Base-by-base conservation (phyloP, 768 basidiomycete genomes). In the Kwoniella europaea region DNA sequence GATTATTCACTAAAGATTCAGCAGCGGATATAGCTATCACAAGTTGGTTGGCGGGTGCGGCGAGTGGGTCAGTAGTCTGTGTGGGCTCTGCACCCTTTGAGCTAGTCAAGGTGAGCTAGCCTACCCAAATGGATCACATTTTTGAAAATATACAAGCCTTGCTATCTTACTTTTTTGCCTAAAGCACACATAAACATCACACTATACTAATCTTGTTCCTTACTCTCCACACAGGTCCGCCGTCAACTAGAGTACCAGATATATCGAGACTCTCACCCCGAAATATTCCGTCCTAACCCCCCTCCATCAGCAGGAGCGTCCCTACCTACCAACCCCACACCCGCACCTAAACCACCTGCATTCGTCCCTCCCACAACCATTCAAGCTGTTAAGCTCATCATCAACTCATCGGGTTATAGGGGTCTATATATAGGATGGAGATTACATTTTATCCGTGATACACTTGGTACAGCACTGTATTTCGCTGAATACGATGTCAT, bases 401-500 rank as follows among this genome's bases (percentile, higher is more conserved):
- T 91, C 80, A 27, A 52, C 24, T 68, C 63, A 10, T 41, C 72
- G 7, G 83, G 81, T 5, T 56, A 72, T 13, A 63, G 54, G 16
- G 82, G 80, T 5, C 69, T 83, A 10, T 84, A 81, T 57, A 91
- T 90, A 16, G 94, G 94, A 9, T 93, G 94, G 83, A 87, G 88
- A 68, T 85, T 95, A n/a, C 94, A 96, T 85, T 91, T 77, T 93
- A 92, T 93, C 63, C 90, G 94, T 68, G 94, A 98, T 82, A 95
- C 93, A 29, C 83, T 88, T 57, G 94, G 94, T 59, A 96, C 95
- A 13, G 91, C 91, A 4, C 86, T 97, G 20, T 98, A 98, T 82
- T 98, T 98, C 82, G 87, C 93, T 44, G 93, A 95, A 81, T 97
- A 98, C 81, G 94, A 98, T 79, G 90, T 91, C 18, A 89, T 96